phyloP scores from a whole-genome alignment of 73 alveolate species.

The Stentor coeruleus region DNA sequence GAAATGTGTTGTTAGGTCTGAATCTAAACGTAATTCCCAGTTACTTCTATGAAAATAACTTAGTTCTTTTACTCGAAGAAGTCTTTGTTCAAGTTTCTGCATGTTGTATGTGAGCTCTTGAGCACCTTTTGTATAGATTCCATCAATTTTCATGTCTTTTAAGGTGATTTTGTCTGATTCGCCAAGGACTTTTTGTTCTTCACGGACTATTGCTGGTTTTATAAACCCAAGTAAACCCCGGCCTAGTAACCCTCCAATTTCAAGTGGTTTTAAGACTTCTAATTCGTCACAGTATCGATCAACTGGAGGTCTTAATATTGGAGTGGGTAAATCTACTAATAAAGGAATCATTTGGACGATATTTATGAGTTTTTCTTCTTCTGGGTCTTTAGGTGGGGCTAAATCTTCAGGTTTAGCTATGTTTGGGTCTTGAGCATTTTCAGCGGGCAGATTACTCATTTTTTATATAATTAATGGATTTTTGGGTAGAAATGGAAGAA shows the following conservation, averaged over 20 bases:
- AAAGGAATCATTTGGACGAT: no score
- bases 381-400: no score
- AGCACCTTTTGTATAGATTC: conserved; percentile 43
- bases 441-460: no score
- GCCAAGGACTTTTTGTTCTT: not conserved
- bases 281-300: not conserved
- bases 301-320: not conserved
- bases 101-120: conserved; percentile 36
- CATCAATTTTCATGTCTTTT: conserved; percentile 38
- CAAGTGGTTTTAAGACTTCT: not conserved
- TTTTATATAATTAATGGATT: no score
- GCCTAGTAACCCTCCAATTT: not conserved
- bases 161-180: not conserved
- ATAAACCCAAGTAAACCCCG: not conserved
- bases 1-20: conserved; percentile 76
- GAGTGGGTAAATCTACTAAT: not conserved
- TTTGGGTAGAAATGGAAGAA: no score
- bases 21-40: conserved; percentile 67
- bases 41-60: conserved; percentile 48
- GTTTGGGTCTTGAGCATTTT: no score
- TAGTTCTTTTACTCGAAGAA: conserved; percentile 49
- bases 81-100: conserved; percentile 48
- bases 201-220: conserved; percentile 22
- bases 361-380: no score
- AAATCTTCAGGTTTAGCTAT: no score